Percentiles rank a stretch among this genome's conserved stretches.
phyloP scores from a whole-genome alignment of 345 rosid genomes.

The Leavenworthia alabamica region DNA sequence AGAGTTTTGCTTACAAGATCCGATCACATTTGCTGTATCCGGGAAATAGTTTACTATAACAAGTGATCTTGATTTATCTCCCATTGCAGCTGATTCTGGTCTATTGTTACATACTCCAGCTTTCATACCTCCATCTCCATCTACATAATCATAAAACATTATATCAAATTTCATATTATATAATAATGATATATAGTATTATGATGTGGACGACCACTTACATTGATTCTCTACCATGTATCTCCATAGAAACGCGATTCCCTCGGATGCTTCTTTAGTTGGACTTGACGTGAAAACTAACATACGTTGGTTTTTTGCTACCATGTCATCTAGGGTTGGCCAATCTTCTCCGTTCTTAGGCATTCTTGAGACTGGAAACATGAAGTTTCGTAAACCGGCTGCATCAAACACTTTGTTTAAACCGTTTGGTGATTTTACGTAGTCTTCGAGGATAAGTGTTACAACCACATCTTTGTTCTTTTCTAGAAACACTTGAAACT shows the following conservation, averaged over 20 bases:
- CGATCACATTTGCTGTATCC: conserved; percentile 38
- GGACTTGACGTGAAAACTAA: conserved; percentile 72
- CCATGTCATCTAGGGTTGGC: conserved; percentile 73
- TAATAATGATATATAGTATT: background rate
- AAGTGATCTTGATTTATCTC: conserved; percentile 49
- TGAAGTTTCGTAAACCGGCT: conserved; percentile 57
- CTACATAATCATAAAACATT: conserved; percentile 34
- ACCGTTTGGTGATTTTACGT: conserved; percentile 64
- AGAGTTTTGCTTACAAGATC: conserved; percentile 70
- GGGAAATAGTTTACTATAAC: conserved; percentile 70
- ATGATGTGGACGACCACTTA: conserved; percentile 27
- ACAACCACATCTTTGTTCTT: conserved; percentile 60
- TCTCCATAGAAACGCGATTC: conserved; percentile 72
- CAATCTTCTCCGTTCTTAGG: conserved; percentile 72
- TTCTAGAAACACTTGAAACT: conserved; percentile 51
- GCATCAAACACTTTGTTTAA: conserved; percentile 60
- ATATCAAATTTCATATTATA: background rate
- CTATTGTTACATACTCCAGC: conserved; percentile 68
- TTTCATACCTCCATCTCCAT: conserved; percentile 67
- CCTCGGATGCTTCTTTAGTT: conserved; percentile 66
- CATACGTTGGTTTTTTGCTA: conserved; percentile 57
- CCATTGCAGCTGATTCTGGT: conserved; percentile 62
- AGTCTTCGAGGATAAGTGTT: conserved; percentile 78
- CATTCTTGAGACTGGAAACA: conserved; percentile 79
- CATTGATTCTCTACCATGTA: conserved; percentile 84